These are phyloP conservation scores for Lichtheimia corymbifera DNA, from an alignment of 371 early-diverging fungal genomes.

Conservation along the genomic window DNA sequence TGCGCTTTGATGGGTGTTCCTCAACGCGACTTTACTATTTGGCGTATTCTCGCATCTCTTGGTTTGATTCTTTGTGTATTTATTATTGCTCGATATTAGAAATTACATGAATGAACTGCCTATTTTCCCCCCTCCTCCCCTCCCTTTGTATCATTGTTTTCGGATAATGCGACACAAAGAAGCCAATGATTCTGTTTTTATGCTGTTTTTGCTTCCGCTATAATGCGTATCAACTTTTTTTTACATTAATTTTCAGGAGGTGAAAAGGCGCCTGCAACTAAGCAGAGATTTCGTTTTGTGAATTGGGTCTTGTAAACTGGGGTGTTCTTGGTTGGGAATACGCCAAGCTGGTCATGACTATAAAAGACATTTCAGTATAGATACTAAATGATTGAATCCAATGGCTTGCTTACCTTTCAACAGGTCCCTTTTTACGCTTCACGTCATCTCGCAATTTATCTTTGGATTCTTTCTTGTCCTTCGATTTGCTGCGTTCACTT, in stretches of 20 bases:
- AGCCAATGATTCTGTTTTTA: too few species aligned
- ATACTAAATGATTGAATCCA: neutral
- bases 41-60: constrained; percentile 53
- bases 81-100: constrained; percentile 31
- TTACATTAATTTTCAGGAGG: constrained; percentile 8
- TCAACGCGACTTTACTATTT: constrained; percentile 40
- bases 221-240: neutral
- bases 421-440: constrained; percentile 27
- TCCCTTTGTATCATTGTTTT: too few species aligned
- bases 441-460: constrained; percentile 23
- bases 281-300: constrained; percentile 87
- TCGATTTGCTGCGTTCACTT: constrained; percentile 19
- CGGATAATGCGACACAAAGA: too few species aligned
- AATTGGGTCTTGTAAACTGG: constrained; percentile 90
- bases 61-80: constrained; percentile 53
- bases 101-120: too few species aligned
- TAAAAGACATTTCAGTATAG: neutral
- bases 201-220: too few species aligned
- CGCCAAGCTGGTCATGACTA: constrained; percentile 69
- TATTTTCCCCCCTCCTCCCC: too few species aligned
- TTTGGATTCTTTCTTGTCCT: constrained; percentile 31
- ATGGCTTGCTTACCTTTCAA: constrained; percentile 37
- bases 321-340: constrained; percentile 92
- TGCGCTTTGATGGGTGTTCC: constrained; percentile 22
- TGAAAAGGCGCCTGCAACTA: constrained; percentile 68